A percentile compares a stretch with the other conserved stretches of the same genome.
phyloP scores from a whole-genome alignment of 139 green algal genomes.

The Chlorella ohadii region DNA sequence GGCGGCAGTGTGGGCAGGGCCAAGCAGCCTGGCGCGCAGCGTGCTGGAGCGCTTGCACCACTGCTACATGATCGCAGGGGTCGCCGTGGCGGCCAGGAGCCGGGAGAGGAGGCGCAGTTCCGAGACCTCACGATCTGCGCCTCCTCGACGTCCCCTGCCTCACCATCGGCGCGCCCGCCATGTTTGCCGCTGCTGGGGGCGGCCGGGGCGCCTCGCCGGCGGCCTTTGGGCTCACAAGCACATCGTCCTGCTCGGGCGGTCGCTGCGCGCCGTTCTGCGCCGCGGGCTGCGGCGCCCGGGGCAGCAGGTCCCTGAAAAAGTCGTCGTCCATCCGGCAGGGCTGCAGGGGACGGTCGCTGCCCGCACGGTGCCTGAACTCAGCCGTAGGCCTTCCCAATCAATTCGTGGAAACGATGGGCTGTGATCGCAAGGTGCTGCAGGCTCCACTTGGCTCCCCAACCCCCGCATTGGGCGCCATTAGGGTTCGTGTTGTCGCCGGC shows the following conservation, averaged over 20 bases:
- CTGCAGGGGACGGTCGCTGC: neutral
- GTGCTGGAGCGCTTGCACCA: neutral
- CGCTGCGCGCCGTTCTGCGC: neutral
- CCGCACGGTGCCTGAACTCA: too few relatives aligned
- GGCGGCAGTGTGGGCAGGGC: neutral
- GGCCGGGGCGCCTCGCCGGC: neutral
- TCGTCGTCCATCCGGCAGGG: slow-evolving; percentile 3
- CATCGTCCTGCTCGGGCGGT: neutral
- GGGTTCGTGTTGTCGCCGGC: too few relatives aligned
- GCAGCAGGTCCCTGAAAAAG: slow-evolving; percentile 28
- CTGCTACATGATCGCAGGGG: neutral
- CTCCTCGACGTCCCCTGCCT: neutral
- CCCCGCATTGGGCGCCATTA: too few relatives aligned
- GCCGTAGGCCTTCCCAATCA: too few relatives aligned
- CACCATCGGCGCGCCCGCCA: slow-evolving; percentile 36
- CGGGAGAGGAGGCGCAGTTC: too few relatives aligned
- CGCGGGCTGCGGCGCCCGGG: neutral
- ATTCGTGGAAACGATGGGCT: too few relatives aligned
- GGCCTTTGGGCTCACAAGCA: neutral
- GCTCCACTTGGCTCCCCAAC: too few relatives aligned
- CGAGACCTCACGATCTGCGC: neutral
- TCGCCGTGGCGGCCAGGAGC: too few relatives aligned
- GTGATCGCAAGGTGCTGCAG: too few relatives aligned
- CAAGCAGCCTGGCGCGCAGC: neutral
- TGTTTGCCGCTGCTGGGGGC: neutral